Conservation (phyloP, 345 rosid genomes). For the Arabis hirsuta region DNA sequence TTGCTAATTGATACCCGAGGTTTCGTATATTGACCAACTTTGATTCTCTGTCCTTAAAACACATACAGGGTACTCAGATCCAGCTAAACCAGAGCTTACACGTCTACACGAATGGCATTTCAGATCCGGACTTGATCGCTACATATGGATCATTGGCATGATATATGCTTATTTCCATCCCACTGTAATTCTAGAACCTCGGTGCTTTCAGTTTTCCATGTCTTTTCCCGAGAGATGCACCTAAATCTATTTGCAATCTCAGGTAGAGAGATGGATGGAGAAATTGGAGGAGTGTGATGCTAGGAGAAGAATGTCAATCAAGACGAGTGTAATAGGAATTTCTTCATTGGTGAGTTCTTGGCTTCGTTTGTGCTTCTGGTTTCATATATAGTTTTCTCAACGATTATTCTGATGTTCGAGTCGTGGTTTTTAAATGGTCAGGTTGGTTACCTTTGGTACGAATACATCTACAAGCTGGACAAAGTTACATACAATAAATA, state of each 20-base stretch:
- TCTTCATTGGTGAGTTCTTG: slow-evolving; percentile 64
- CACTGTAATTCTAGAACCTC: slow-evolving; percentile 56
- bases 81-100: slow-evolving; percentile 85
- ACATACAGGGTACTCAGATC: slow-evolving; percentile 84
- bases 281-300: slow-evolving; percentile 92
- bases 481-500: slow-evolving; percentile 90
- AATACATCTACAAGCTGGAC: slow-evolving; percentile 90
- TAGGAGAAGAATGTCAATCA: slow-evolving; percentile 70
- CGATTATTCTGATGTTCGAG: slow-evolving; percentile 1
- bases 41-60: slow-evolving; percentile 5
- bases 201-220: slow-evolving; percentile 10
- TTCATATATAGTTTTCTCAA: slow-evolving; percentile 8
- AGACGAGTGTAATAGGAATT: slow-evolving; percentile 60
- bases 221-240: slow-evolving; percentile 17
- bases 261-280: slow-evolving; percentile 99
- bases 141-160: slow-evolving; percentile 97
- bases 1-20: slow-evolving; percentile 10
- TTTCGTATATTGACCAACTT: neutral
- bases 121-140: slow-evolving; percentile 99
- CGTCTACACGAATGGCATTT: slow-evolving; percentile 95
- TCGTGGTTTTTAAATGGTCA: slow-evolving; percentile 35
- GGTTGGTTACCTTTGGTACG: slow-evolving; percentile 97
- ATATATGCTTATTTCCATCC: slow-evolving; percentile 97
- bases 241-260: slow-evolving; percentile 27
- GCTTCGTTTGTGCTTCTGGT: slow-evolving; percentile 11